phyloP scores from a whole-genome alignment of 2,329 filamentous ascomycete species.

The Verticillium longisporum region DNA sequence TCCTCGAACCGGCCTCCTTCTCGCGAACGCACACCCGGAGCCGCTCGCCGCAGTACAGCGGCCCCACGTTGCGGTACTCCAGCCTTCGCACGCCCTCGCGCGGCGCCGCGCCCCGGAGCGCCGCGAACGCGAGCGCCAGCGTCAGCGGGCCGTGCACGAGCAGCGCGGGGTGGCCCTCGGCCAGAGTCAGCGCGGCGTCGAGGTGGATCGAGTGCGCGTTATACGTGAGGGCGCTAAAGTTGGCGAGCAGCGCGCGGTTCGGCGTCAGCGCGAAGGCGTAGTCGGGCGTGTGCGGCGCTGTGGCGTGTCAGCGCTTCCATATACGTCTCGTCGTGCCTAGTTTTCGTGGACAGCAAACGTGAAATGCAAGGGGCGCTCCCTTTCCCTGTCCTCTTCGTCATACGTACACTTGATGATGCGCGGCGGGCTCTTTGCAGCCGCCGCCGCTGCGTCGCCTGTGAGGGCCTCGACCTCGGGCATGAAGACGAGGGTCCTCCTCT shows the following conservation, averaged over 20 bases:
- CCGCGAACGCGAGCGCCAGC: slow-evolving; percentile 67
- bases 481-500: slow-evolving; percentile 47
- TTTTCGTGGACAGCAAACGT: not conserved
- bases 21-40: slow-evolving; percentile 62
- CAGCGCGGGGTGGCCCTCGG: slow-evolving; percentile 68
- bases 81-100: slow-evolving; percentile 42
- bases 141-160: slow-evolving; percentile 85
- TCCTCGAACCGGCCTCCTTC: slow-evolving; percentile 21
- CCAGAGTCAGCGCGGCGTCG: slow-evolving; percentile 60
- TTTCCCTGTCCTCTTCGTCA: no score
- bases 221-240: slow-evolving; percentile 84
- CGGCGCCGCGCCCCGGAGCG: slow-evolving; percentile 33
- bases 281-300: slow-evolving; percentile 26
- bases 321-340: no score
- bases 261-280: slow-evolving; percentile 53
- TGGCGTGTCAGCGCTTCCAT: slow-evolving; percentile 11
- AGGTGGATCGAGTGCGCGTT: slow-evolving; percentile 92
- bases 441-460: slow-evolving; percentile 10
- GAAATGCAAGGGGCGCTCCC: no score
- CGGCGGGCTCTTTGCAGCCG: slow-evolving; percentile 2
- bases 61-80: slow-evolving; percentile 74
- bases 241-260: slow-evolving; percentile 68
- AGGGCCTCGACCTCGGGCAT: slow-evolving; percentile 25
- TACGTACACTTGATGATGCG: slow-evolving; percentile 16
- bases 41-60: slow-evolving; percentile 68